Evolutionary conservation across 2,329 filamentous ascomycete species (phyloP).

Genomic region (Septoria linicola): DNA sequence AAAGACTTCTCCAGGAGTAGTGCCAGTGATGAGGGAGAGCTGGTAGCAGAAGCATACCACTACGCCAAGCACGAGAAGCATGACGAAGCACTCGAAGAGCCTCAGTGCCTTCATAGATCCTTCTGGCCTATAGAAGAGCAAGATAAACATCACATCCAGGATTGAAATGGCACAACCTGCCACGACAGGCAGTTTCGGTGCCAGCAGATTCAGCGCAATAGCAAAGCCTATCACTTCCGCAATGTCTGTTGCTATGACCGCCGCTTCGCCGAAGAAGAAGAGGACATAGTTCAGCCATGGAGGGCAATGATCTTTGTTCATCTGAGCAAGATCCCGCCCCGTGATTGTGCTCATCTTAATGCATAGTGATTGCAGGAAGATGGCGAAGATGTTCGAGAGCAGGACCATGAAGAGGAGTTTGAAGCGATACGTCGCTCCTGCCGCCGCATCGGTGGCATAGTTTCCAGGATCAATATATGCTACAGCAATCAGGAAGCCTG

Average conservation of each 20-base stretch:
- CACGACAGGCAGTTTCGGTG: slow-evolving; percentile 61
- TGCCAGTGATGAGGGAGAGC: slow-evolving; percentile 60
- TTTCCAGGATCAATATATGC: slow-evolving; percentile 58
- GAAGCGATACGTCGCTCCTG: slow-evolving; percentile 65
- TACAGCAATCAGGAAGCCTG: slow-evolving; percentile 61
- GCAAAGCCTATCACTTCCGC: slow-evolving; percentile 68
- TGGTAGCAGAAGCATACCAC: slow-evolving; percentile 71
- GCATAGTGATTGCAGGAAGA: slow-evolving; percentile 66
- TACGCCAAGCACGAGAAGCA: slow-evolving; percentile 64
- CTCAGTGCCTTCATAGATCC: slow-evolving; percentile 59
- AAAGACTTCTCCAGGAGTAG: slow-evolving; percentile 60
- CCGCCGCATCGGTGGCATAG: slow-evolving; percentile 68
- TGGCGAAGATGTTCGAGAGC: slow-evolving; percentile 68
- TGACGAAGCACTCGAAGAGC: slow-evolving; percentile 65
- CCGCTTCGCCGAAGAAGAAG: slow-evolving; percentile 56
- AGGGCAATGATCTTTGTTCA: slow-evolving; percentile 51
- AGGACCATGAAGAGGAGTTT: slow-evolving; percentile 67
- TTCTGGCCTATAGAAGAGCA: slow-evolving; percentile 64
- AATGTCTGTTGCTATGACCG: slow-evolving; percentile 60
- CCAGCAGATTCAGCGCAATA: slow-evolving; percentile 65
- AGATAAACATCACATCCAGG: slow-evolving; percentile 64
- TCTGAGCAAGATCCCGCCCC: slow-evolving; percentile 51
- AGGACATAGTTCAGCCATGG: slow-evolving; percentile 55
- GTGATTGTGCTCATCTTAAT: slow-evolving; percentile 58
- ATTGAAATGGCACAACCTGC: slow-evolving; percentile 69